Base-by-base conservation (phyloP, 495 filamentous ascomycete species). In the Astrocystis sublimbata region DNA sequence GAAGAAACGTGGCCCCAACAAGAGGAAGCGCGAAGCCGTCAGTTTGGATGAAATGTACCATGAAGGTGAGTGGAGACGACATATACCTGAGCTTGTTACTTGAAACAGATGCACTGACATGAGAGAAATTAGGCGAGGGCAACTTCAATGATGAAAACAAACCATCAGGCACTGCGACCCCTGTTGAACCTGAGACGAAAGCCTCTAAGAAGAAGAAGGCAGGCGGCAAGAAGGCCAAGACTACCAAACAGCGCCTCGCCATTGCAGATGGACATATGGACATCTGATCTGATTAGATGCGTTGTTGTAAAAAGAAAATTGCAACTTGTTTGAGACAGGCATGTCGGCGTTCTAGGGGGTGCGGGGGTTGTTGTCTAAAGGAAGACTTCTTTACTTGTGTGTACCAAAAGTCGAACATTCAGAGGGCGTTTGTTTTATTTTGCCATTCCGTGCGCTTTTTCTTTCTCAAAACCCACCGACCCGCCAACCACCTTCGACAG, bases 11-110 rank as follows among this genome's bases (percentile, higher is more conserved):
- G 67, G 73, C 24, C 76, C 80, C 19, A 73, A 71, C 33, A 80
- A 79, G 71, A 71, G 79, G 38, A 81, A 76, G 65, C 77, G 75
- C 38, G 78, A 67, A 4, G 77, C 68, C 23, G 82, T 93, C 56
- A 93, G 88, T 69, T 75, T 97, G 78, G 93, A 97, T 76, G 93
- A 97, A 71, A 91, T 97, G 92, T 97, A 97, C 79, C 93, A 97
- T 76, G 93, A 97, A 83, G 93, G 93, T 96, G 78, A 81, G 88
- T 79, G 58, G 36, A 26, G 45, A 41, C 21, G 28, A 23, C 33
- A 28, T 36, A 6, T 30, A 1, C 8, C 9, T 23, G 42, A 38
- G 13, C 45, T 24, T 41, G 33, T 15, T 55, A 38, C 46, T n/a
- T 36, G 49, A 52, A 40, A 4, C n/a, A 53, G 61, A 35, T 63